These are phyloP conservation scores for Albugo laibachii DNA, from an alignment of 352 stramenopile species.

Conservation along the genomic window DNA sequence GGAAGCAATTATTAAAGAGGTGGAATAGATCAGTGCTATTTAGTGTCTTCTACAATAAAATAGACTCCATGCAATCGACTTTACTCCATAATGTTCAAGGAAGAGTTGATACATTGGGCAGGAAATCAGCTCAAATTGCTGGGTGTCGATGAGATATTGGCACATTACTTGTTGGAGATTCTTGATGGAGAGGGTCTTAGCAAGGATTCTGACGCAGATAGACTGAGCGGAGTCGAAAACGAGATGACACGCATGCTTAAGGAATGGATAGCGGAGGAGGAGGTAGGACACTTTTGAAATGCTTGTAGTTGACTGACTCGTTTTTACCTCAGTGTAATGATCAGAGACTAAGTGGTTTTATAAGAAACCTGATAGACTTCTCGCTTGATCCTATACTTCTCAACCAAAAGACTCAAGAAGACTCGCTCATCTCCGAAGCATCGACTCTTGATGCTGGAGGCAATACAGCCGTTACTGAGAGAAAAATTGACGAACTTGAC, in stretches of 20 bases:
- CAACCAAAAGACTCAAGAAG: not conserved
- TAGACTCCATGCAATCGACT: too few species aligned
- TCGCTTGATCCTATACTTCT: not conserved
- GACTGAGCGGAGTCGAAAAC: conserved; percentile 48
- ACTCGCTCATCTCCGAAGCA: not conserved
- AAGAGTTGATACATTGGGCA: conserved; percentile 34
- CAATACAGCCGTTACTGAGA: conserved; percentile 1
- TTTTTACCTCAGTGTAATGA: not conserved
- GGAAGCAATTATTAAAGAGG: conserved; percentile 52
- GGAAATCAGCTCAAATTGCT: conserved; percentile 37
- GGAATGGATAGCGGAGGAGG: conserved; percentile 55
- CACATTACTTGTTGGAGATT: conserved; percentile 69
- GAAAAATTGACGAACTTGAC: conserved; percentile 19
- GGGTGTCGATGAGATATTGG: conserved; percentile 66
- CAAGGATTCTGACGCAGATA: conserved; percentile 17
- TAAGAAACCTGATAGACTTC: not conserved
- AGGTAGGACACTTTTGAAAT: conserved; percentile 15
- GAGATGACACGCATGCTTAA: conserved; percentile 47
- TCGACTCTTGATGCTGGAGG: conserved; percentile 5
- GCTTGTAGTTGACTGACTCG: not conserved
- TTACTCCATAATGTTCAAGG: too few species aligned
- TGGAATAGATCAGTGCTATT: conserved; percentile 34
- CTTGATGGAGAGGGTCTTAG: conserved; percentile 16
- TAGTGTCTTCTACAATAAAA: not conserved
- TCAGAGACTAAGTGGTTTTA: too few species aligned